Conservation (phyloP, 2,329 filamentous ascomycete genomes). For the Sclerotinia sclerotiorum region DNA sequence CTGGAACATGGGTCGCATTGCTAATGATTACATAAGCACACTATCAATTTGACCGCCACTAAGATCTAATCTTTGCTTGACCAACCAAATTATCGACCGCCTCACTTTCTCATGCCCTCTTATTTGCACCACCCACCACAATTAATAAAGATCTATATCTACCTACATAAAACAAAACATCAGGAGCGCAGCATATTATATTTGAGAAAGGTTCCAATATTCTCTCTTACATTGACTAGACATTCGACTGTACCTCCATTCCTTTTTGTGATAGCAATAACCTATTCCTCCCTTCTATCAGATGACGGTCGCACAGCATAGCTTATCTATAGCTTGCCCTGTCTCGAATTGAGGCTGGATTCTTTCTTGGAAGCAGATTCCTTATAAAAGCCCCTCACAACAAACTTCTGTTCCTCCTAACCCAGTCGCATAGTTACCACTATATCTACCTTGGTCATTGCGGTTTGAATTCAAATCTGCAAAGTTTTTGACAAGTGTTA, state of each 20-base stretch:
- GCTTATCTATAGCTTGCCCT: constrained; percentile 17
- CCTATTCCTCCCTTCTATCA: constrained; percentile 11
- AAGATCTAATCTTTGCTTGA: neutral
- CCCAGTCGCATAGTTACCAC: constrained; percentile 22
- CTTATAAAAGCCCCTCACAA: constrained; percentile 3
- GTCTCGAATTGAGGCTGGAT: constrained; percentile 16
- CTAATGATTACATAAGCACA: constrained; percentile 6
- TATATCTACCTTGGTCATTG: constrained; percentile 32
- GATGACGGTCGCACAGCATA: constrained; percentile 15
- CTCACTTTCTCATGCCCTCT: constrained; percentile 14
- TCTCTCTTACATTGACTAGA: neutral
- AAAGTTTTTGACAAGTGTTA: constrained; percentile 34
- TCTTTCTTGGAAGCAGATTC: constrained; percentile 4
- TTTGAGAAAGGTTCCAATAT: constrained; percentile 16
- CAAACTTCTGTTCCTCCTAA: constrained; percentile 12
- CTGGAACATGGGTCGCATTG: constrained; percentile 10
- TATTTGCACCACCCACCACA: neutral
- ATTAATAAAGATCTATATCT: neutral
- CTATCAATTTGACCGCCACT: constrained; percentile 15
- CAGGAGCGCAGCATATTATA: constrained; percentile 12
- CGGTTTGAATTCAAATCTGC: constrained; percentile 32
- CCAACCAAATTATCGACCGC: constrained; percentile 16
- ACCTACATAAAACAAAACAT: constrained; percentile 8
- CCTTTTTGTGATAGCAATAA: constrained; percentile 6
- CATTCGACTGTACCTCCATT: neutral